Conservation (phyloP, 2,329 filamentous ascomycete species). For the Gyromitra esculenta region DNA sequence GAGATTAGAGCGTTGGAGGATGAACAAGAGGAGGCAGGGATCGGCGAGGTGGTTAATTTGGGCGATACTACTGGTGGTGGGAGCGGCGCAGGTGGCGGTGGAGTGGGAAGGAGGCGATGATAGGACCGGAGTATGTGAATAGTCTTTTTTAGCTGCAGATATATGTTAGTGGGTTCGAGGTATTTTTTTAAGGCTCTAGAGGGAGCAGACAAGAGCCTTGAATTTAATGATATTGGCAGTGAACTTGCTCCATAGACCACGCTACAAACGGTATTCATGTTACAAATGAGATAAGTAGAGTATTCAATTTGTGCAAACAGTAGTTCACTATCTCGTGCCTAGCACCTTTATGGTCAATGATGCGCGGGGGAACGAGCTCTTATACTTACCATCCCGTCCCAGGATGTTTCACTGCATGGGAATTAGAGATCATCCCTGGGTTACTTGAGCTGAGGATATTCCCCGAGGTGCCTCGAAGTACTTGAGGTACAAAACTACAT, state of each 20-base stretch:
- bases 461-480: too few species aligned
- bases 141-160: background rate
- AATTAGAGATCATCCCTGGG: too few species aligned
- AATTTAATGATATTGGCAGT: background rate
- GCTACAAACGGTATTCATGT: too few species aligned
- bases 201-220: background rate
- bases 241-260: too few species aligned
- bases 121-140: background rate
- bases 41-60: slow-evolving; percentile 91
- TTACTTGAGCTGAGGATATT: too few species aligned
- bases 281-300: background rate
- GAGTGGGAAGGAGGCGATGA: slow-evolving; percentile 49
- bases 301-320: too few species aligned
- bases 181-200: background rate
- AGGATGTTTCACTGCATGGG: too few species aligned
- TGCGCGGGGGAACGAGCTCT: too few species aligned
- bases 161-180: background rate
- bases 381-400: too few species aligned
- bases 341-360: too few species aligned
- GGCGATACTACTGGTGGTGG: slow-evolving; percentile 58
- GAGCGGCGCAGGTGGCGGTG: slow-evolving; percentile 56
- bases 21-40: slow-evolving; percentile 93
- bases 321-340: too few species aligned
- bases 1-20: slow-evolving; percentile 91
- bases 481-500: too few species aligned